Percentiles rank a stretch among this genome's conserved stretches.
Conservation (phyloP, 441 rosid species). For the Euphorbia corollata region DNA sequence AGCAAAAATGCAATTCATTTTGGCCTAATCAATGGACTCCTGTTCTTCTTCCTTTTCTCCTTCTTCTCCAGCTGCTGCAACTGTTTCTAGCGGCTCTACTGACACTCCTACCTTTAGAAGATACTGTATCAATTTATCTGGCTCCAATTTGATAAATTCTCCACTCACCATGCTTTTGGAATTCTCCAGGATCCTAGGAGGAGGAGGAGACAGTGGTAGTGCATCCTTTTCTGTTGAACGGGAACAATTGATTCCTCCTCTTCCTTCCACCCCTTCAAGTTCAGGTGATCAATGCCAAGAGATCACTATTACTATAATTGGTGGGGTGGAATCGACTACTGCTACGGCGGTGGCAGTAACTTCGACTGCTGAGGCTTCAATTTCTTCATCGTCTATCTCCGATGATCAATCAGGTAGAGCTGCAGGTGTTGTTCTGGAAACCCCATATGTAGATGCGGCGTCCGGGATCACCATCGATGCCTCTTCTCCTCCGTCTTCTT, state of each 20-base stretch:
- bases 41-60: slow-evolving; percentile 1
- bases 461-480: slow-evolving; percentile 13
- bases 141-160: slow-evolving; percentile 64
- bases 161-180: slow-evolving; percentile 69
- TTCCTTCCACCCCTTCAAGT: slow-evolving; percentile 29
- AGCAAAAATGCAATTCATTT: too few species aligned
- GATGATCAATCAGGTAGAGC: slow-evolving; percentile 10
- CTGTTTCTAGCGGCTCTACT: background rate
- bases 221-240: slow-evolving; percentile 9
- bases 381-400: background rate
- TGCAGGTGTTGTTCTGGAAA: slow-evolving; percentile 6
- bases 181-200: slow-evolving; percentile 64
- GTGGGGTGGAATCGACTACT: slow-evolving; percentile 33
- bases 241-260: slow-evolving; percentile 11
- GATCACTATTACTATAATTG: slow-evolving; percentile 77
- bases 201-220: slow-evolving; percentile 24
- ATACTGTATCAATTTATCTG: slow-evolving; percentile 22
- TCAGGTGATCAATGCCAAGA: slow-evolving; percentile 29
- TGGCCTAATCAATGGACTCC: background rate
- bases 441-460: slow-evolving; percentile 2
- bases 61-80: background rate
- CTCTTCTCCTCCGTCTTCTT: slow-evolving; percentile 18
- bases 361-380: background rate
- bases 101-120: background rate
- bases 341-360: background rate